Conservation (phyloP, 768 basidiomycete genomes). For the Lentinula guzmanii region DNA sequence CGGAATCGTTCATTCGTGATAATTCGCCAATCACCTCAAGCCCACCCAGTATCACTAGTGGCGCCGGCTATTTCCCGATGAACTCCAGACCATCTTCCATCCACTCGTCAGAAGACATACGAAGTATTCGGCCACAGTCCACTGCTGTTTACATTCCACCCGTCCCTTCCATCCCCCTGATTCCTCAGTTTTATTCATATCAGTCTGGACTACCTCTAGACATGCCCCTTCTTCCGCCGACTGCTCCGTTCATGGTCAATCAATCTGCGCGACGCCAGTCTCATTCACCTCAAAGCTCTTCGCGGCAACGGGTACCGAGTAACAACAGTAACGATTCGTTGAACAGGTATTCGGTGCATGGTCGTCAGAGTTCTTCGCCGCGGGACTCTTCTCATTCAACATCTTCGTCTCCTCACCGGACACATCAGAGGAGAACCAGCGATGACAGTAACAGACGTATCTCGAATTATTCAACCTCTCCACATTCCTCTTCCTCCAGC, state of each 20-base stretch:
- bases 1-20: conserved; percentile 32
- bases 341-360: conserved; percentile 10
- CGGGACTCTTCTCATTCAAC: conserved; percentile 23
- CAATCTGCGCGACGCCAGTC: conserved; percentile 34
- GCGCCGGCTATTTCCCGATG: conserved; percentile 26
- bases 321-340: conserved; percentile 11
- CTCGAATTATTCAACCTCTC: conserved; percentile 9
- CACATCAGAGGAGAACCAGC: conserved; percentile 19
- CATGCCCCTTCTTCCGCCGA: conserved; percentile 66
- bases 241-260: conserved; percentile 72
- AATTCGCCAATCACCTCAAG: conserved; percentile 52
- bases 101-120: conserved; percentile 55
- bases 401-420: conserved; percentile 28
- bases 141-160: conserved; percentile 25
- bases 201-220: conserved; percentile 33
- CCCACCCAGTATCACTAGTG: conserved; percentile 33
- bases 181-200: conserved; percentile 38
- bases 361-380: conserved; percentile 28
- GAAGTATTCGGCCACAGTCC: conserved; percentile 37
- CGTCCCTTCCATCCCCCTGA: conserved; percentile 30
- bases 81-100: conserved; percentile 49
- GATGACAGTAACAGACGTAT: conserved; percentile 8
- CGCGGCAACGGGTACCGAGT: conserved; percentile 14
- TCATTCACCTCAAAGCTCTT: conserved; percentile 16
- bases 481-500: conserved; percentile 7